phyloP scores from a whole-genome alignment of 345 rosid genomes.

The Gossypium ekmanianum region DNA sequence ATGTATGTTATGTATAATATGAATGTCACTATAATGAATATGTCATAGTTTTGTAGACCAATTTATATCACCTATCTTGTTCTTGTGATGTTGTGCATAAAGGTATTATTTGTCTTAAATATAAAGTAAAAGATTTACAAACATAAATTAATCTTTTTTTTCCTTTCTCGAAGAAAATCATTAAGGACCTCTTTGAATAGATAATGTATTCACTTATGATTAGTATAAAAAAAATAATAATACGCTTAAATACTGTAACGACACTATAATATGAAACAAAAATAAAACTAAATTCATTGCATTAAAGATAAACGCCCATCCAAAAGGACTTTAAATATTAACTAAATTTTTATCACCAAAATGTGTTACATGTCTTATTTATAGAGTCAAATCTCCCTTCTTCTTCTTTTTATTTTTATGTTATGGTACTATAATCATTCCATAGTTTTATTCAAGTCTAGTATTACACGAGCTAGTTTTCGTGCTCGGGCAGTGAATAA shows the following conservation, averaged over 20 bases:
- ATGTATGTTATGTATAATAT: neutral
- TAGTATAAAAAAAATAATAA: too few species aligned
- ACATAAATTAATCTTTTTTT: neutral
- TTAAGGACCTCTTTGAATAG: neutral
- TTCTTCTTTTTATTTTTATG: too few species aligned
- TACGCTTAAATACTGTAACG: rapidly evolving
- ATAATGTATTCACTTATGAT: rapidly evolving
- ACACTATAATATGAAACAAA: too few species aligned
- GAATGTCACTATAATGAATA: neutral
- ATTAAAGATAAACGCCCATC: too few species aligned
- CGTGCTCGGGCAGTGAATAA: too few species aligned
- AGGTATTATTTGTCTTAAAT: neutral
- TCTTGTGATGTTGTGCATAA: neutral
- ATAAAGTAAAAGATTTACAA: neutral
- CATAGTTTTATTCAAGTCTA: too few species aligned
- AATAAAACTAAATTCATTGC: rapidly evolving
- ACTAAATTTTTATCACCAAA: too few species aligned
- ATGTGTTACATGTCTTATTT: too few species aligned
- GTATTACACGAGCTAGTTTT: too few species aligned
- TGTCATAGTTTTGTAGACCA: neutral
- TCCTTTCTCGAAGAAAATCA: neutral
- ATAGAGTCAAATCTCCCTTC: too few species aligned
- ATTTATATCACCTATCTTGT: neutral
- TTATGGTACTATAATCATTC: too few species aligned
- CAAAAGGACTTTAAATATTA: too few species aligned